phyloP scores from a whole-genome alignment of 768 basidiomycete genomes.

The Amanita molliuscula region DNA sequence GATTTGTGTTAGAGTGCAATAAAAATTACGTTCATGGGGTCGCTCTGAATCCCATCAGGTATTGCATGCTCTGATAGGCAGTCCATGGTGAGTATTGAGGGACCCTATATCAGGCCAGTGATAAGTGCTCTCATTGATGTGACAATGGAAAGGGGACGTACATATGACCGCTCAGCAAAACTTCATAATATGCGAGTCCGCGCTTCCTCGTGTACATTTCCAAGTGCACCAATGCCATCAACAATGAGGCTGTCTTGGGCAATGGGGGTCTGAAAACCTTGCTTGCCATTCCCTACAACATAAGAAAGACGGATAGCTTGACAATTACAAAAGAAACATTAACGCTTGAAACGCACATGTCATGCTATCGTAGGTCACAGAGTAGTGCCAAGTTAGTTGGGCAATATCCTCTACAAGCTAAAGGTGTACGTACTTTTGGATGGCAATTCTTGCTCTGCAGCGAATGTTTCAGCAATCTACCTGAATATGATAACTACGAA shows the following conservation, averaged over 20 bases:
- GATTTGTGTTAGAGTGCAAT: too few relatives aligned
- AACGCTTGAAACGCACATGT: slow-evolving; percentile 21
- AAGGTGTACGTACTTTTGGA: slow-evolving; percentile 42
- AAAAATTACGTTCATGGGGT: too few relatives aligned
- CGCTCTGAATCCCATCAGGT: too few relatives aligned
- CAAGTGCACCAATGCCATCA: slow-evolving; percentile 59
- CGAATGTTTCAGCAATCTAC: not conserved
- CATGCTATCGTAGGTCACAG: slow-evolving; percentile 22
- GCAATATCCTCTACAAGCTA: not conserved
- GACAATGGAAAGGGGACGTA: slow-evolving; percentile 16
- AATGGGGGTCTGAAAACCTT: slow-evolving; percentile 70
- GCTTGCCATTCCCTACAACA: slow-evolving; percentile 41
- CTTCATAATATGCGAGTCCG: slow-evolving; percentile 57
- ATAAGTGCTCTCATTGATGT: not conserved
- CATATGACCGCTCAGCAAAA: slow-evolving; percentile 68
- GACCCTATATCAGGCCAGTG: slow-evolving; percentile 33
- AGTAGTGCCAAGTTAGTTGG: not conserved
- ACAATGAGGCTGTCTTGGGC: slow-evolving; percentile 57
- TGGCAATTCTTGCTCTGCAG: slow-evolving; percentile 42
- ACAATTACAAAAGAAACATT: not conserved
- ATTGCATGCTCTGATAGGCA: slow-evolving; percentile 60
- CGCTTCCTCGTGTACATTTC: slow-evolving; percentile 57
- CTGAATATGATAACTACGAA: not conserved
- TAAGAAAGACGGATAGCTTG: not conserved
- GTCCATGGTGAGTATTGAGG: slow-evolving; percentile 68